Conservation (phyloP, 805 yeast genomes). For the Yarrowia hollandica region DNA sequence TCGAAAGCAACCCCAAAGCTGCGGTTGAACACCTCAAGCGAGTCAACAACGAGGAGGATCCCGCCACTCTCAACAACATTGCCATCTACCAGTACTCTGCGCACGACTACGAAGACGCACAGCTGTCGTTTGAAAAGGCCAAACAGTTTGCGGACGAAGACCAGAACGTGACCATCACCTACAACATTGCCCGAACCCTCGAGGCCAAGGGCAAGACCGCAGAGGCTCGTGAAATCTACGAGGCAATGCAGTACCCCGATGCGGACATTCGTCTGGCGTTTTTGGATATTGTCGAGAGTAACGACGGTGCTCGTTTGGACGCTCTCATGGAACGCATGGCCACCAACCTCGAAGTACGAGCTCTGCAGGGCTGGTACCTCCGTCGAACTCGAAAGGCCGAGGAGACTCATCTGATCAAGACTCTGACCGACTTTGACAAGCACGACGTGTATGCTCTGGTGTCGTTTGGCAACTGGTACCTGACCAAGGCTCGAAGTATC, state of each 20-base stretch:
- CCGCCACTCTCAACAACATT: constrained; percentile 72
- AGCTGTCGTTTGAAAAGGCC: constrained; percentile 55
- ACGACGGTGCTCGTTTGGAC: constrained; percentile 53
- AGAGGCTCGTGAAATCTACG: constrained; percentile 50
- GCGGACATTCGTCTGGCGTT: constrained; percentile 73
- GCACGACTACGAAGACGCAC: constrained; percentile 60
- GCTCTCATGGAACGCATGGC: constrained; percentile 54
- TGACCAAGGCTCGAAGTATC: constrained; percentile 72
- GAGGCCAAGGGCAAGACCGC: constrained; percentile 50
- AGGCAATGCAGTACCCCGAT: constrained; percentile 69
- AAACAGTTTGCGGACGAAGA: constrained; percentile 35
- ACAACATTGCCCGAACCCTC: constrained; percentile 73
- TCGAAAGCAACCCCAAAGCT: constrained; percentile 57
- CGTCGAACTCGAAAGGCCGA: constrained; percentile 51
- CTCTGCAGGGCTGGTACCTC: constrained; percentile 90
- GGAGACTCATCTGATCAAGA: constrained; percentile 77
- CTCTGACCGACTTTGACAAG: constrained; percentile 71
- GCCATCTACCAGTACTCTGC: constrained; percentile 78
- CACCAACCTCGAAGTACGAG: constrained; percentile 76
- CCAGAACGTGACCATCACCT: constrained; percentile 50
- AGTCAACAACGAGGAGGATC: constrained; percentile 53
- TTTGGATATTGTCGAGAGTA: constrained; percentile 50
- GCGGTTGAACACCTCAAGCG: constrained; percentile 31
- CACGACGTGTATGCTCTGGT: constrained; percentile 89
- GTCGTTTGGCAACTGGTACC: constrained; percentile 85